Evolutionary conservation across 495 filamentous ascomycete genomes (phyloP), one percentile per base, ranked within the genome.

Genomic region (Aspergillus wentii): DNA sequence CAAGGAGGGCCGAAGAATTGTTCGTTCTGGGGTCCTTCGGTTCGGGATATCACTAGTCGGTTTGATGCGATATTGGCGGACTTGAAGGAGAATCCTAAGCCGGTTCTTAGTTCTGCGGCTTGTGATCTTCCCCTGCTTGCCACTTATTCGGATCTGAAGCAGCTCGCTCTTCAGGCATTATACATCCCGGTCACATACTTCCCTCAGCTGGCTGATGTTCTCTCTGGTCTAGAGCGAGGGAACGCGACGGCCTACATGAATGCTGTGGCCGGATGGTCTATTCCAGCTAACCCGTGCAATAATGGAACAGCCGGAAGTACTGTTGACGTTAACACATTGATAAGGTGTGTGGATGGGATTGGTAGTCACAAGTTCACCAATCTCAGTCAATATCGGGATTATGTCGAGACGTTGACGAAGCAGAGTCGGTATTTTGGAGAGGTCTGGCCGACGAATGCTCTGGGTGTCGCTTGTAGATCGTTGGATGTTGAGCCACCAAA

Each of bases 71-170:
- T 66, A 5, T 27, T 75, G 20, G 34, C 40, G 7, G 21, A 40
- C 7, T 41, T 76, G 5, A 52, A 62, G 36, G 42, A 51, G 10
- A 50, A 66, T 39, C 73, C 75, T 2, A 53, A 67, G 3, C 55
- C 59, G 46, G 64, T 30, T 38, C n/a, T n/a, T n/a, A n/a, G n/a
- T n/a, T n/a, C n/a, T n/a, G n/a, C n/a, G n/a, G n/a, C n/a, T n/a
- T n/a, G n/a, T n/a, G n/a, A n/a, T n/a, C n/a, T n/a, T n/a, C n/a
- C n/a, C n/a, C n/a, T n/a, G n/a, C n/a, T n/a, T n/a, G 45, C 58
- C 3, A 48, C 43, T 8, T 62, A 68, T 39, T 56, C 65, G 1
- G 60, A 59, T 5, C 19, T 61, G 1, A 43, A 46, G n/a, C 16
- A 30, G 17, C 15, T 42, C 5, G 41, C 43, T 13, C 26, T 43